phyloP scores from a whole-genome alignment of 2,329 filamentous ascomycete genomes.

The Aspergillus sp. region DNA sequence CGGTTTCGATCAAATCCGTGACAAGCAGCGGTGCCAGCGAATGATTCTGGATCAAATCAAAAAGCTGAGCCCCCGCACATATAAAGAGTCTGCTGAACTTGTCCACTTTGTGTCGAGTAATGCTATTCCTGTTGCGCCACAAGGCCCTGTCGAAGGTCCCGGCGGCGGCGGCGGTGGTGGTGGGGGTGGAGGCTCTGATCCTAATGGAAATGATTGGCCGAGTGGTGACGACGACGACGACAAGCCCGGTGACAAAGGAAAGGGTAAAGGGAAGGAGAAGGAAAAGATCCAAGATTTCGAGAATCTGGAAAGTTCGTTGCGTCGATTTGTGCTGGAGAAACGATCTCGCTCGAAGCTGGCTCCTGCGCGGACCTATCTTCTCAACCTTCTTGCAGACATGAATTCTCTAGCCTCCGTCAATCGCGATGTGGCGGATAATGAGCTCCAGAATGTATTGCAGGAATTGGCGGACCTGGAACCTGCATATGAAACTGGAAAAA shows the following conservation, averaged over 20 bases:
- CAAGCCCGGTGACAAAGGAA: slow-evolving; percentile 58
- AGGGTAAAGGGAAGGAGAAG: slow-evolving; percentile 85
- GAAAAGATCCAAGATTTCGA: slow-evolving; percentile 90
- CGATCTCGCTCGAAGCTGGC: slow-evolving; percentile 92
- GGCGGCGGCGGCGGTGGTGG: slow-evolving; percentile 55
- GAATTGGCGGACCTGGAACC: slow-evolving; percentile 84
- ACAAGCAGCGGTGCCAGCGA: slow-evolving; percentile 87
- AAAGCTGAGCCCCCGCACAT: slow-evolving; percentile 84
- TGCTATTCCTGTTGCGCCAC: slow-evolving; percentile 73
- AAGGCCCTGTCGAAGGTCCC: slow-evolving; percentile 51
- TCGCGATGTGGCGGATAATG: slow-evolving; percentile 77
- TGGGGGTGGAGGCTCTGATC: slow-evolving; percentile 56
- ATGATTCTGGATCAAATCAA: slow-evolving; percentile 89
- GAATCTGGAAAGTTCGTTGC: slow-evolving; percentile 80
- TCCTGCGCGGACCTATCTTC: slow-evolving; percentile 89
- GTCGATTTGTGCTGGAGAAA: slow-evolving; percentile 94
- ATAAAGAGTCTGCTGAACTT: slow-evolving; percentile 86
- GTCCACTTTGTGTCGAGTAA: slow-evolving; percentile 99
- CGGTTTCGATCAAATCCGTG: slow-evolving; percentile 88
- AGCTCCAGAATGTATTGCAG: slow-evolving; percentile 76
- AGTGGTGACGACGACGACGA: slow-evolving; percentile 51
- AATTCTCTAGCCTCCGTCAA: slow-evolving; percentile 82
- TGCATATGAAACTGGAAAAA: slow-evolving; percentile 77
- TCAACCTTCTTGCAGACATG: slow-evolving; percentile 89
- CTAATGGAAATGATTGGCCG: slow-evolving; percentile 25